Percentiles rank a stretch among this genome's conserved stretches.
Conservation (phyloP, 352 stramenopile genomes). For the Detonula confervacea region DNA sequence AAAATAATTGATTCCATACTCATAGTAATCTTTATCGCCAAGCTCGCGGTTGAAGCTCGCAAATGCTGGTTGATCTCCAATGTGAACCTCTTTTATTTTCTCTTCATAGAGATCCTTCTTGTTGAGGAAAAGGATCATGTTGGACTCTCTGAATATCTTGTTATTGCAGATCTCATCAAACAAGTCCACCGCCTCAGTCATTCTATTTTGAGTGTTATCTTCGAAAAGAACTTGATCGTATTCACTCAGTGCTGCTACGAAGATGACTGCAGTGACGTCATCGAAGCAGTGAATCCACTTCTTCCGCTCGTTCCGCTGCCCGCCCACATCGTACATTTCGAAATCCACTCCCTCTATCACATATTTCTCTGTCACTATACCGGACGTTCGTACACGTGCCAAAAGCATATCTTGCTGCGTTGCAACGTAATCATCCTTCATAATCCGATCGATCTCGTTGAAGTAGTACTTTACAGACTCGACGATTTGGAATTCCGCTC, state of each 20-base stretch:
- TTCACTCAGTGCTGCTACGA: slow-evolving; percentile 89
- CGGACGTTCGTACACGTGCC: slow-evolving; percentile 93
- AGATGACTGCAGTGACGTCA: slow-evolving; percentile 92
- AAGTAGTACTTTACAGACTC: slow-evolving; percentile 98
- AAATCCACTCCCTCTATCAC: slow-evolving; percentile 93
- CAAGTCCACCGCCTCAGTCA: slow-evolving; percentile 94
- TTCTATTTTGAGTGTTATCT: slow-evolving; percentile 92
- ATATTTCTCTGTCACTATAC: slow-evolving; percentile 94
- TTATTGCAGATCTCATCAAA: slow-evolving; percentile 96
- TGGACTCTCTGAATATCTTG: slow-evolving; percentile 91
- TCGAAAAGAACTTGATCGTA: slow-evolving; percentile 95
- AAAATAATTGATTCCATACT: slow-evolving; percentile 76
- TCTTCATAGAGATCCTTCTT: slow-evolving; percentile 97
- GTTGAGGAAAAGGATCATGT: slow-evolving; percentile 97
- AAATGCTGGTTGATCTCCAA: slow-evolving; percentile 91
- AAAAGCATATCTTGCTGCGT: slow-evolving; percentile 96
- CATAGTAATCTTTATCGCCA: slow-evolving; percentile 65
- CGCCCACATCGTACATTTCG: slow-evolving; percentile 96
- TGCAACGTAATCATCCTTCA: slow-evolving; percentile 90
- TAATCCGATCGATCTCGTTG: slow-evolving; percentile 94
- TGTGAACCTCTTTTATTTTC: slow-evolving; percentile 94
- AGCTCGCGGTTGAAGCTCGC: slow-evolving; percentile 88
- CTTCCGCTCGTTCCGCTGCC: slow-evolving; percentile 95
- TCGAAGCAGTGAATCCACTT: slow-evolving; percentile 99
- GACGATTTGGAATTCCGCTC: slow-evolving; percentile 95